Evolutionary conservation across 2,329 filamentous ascomycete species (phyloP), one percentile per base, ranked within the genome.

Genomic region (Bipolaris gigantea): DNA sequence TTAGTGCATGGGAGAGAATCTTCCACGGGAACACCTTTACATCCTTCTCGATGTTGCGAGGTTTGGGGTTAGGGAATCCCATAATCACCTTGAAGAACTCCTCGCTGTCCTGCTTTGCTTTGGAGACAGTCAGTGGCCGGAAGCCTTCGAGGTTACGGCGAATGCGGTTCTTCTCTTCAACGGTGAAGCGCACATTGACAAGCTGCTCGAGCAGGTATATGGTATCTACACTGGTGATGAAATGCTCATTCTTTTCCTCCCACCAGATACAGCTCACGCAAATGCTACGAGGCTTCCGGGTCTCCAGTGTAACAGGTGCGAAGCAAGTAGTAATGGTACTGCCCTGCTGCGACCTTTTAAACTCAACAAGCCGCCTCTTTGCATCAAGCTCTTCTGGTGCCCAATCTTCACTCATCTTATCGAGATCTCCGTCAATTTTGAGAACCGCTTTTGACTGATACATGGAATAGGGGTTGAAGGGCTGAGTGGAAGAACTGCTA

Each of bases 11-110:
- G 44, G 85, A 84, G 40, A 99, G 81, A 56, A 94, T 90, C 75
- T 92, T 94, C 94, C 94, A 99, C 4, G 92, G 89, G 70, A 97
- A 99, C 11, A 97, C 94, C 78, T 99, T 99, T 71, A 99, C 92
- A 69, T 97, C 93, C 79, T 99, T 99, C 79, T 97, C 94, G 61
- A 99, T 99, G 71, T 97, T 97, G 59, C 94, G 84, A 16, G 94
- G 94, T 76, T 97, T 97, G 2, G 94, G 94, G 56, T 89, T 90
- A 11, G 92, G 91, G 71, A 97, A 97, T 1, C 86, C 90, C 94
- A 99, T 99, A 77, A 99, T 97, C 66, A 97, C 83, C 79, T 97
- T 97, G 85, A 97, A 97, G 75, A 97, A 97, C 50, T 95, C 91
- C 73, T 97, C 93, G 72, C 90, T 96, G 55, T 97, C 93, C 1